These are phyloP conservation scores for Microbotryum scabiosae DNA, from an alignment of 1,284 basidiomycete species.

Conservation along the genomic window DNA sequence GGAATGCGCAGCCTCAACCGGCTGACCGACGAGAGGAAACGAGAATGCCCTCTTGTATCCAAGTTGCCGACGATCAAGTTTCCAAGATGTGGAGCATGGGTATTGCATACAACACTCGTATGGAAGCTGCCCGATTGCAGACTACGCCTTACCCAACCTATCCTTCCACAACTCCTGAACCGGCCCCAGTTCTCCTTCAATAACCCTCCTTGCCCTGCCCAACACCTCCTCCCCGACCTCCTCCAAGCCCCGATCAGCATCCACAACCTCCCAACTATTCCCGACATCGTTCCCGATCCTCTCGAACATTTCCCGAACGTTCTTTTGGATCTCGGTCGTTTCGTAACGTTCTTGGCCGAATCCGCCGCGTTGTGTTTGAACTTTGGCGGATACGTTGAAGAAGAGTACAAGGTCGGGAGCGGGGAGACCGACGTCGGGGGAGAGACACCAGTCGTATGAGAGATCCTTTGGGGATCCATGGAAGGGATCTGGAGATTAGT, in stretches of 20 bases:
- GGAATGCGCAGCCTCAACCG: no score
- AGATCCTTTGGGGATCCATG: conserved; percentile 41
- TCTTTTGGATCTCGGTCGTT: conserved; percentile 51
- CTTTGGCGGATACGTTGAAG: conserved; percentile 68
- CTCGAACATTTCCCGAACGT: conserved; percentile 58
- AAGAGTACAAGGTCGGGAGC: conserved; percentile 82
- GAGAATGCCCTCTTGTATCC: no score
- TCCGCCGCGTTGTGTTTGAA: conserved; percentile 64
- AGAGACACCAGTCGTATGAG: conserved; percentile 65
- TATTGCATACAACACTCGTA: no score
- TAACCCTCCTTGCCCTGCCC: conserved; percentile 46
- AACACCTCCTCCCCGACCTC: conserved; percentile 55
- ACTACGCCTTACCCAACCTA: not conserved
- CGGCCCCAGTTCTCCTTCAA: not conserved
- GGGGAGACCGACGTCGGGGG: conserved; percentile 77
- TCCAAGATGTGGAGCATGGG: no score
- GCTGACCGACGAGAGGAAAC: no score
- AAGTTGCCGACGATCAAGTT: no score
- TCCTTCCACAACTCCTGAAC: conserved; percentile 27
- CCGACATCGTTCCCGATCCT: conserved; percentile 49
- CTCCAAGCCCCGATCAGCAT: conserved; percentile 54
- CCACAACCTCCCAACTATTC: conserved; percentile 54
- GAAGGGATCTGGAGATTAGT: conserved; percentile 1
- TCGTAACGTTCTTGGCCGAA: conserved; percentile 75
- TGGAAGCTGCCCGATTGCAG: no score